Evolutionary conservation across 805 yeast genomes (phyloP).

Genomic region (Nakazawaea molendinolei): DNA sequence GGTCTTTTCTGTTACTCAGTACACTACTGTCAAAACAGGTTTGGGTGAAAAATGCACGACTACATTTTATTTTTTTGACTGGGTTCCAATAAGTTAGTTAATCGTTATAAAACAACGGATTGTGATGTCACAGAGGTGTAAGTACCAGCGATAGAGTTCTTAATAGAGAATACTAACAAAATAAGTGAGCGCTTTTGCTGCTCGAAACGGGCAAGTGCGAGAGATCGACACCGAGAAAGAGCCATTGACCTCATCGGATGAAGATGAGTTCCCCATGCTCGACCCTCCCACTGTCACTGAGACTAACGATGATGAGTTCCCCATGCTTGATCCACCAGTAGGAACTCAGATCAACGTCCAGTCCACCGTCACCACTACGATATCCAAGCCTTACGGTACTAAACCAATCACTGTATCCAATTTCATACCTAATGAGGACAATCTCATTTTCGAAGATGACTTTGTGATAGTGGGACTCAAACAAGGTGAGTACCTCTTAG

Average conservation of each 20-base stretch:
- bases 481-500: slow-evolving; percentile 32
- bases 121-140: slow-evolving; percentile 1
- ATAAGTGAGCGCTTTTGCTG: slow-evolving; percentile 26
- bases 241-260: background rate
- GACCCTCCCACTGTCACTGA: too few relatives aligned
- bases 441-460: slow-evolving; percentile 26
- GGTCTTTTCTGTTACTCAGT: too few relatives aligned
- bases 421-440: slow-evolving; percentile 31
- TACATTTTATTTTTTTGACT: background rate
- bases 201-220: slow-evolving; percentile 17
- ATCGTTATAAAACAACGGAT: background rate
- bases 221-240: slow-evolving; percentile 7
- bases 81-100: background rate
- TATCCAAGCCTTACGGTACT: background rate
- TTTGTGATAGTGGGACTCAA: slow-evolving; percentile 36
- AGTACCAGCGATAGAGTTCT: background rate
- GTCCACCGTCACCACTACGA: too few relatives aligned
- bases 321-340: too few relatives aligned
- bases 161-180: slow-evolving; percentile 1
- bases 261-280: background rate
- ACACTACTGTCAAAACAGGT: too few relatives aligned
- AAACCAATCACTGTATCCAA: slow-evolving; percentile 24
- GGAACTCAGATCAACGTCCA: too few relatives aligned
- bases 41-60: too few relatives aligned
- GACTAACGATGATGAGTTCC: too few relatives aligned